Conservation (phyloP, 148 eudicot genomes). For the Rhododendron williamsianum region DNA sequence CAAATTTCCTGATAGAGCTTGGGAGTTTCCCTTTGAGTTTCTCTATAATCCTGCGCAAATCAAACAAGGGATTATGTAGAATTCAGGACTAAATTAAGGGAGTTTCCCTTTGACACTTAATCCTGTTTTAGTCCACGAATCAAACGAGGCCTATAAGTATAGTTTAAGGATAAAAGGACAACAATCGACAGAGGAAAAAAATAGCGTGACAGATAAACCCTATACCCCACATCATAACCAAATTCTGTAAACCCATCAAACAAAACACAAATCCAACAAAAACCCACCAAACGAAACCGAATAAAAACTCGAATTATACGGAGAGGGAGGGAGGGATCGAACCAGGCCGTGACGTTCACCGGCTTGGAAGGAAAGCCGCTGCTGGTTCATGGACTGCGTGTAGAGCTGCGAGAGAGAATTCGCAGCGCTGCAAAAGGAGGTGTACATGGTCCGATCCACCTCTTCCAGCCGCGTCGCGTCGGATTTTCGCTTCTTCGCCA, state of each 20-base stretch:
- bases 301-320: background rate
- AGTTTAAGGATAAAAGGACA: background rate
- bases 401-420: slow-evolving; percentile 53
- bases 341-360: slow-evolving; percentile 52
- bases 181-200: background rate
- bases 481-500: slow-evolving; percentile 54
- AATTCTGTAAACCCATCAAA: background rate
- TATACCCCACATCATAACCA: background rate
- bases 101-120: no score
- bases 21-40: no score
- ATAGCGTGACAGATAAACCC: background rate
- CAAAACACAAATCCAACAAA: background rate
- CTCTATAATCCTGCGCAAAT: no score
- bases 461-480: slow-evolving; percentile 39
- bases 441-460: slow-evolving; percentile 54
- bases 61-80: background rate
- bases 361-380: slow-evolving; percentile 43
- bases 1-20: no score
- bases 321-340: background rate
- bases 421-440: slow-evolving; percentile 48
- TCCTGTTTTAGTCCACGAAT: no score
- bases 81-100: background rate
- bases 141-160: background rate
- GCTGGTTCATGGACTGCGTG: slow-evolving; percentile 57
- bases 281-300: background rate